Base-by-base conservation (phyloP, 768 basidiomycete genomes). In the Panellus pusillus region DNA sequence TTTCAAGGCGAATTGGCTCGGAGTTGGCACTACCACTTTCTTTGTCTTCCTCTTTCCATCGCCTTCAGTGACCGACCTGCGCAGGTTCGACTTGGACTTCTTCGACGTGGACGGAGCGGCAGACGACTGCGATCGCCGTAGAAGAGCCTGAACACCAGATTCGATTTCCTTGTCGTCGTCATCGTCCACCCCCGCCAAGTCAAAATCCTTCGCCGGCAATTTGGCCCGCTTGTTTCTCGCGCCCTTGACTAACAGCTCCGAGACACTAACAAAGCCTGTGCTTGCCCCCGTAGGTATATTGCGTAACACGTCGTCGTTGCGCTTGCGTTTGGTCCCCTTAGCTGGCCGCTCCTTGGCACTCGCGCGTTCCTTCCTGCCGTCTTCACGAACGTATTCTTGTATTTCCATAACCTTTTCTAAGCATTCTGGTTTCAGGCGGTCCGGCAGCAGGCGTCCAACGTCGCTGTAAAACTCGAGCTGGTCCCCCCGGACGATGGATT, bases 391-490 rank as follows among this genome's bases (percentile, higher is more conserved):
- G 61, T 89, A 86, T 58, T 84, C 80, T 61, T 87, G 82, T 36
- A 94, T 89, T 46, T 88, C 87, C 84, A 97, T 93, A 18, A 72
- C 75, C 71, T 86, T 87, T 70, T 95, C 90, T 31, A 92, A 69
- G 60, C 84, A 87, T 55, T 82, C 76, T 0, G 94, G 94, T 40
- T 87, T 85, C 58, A 87, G 70, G 57, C 90, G 79, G 35, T 79
- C 81, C 0, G 96, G 94, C 3, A 98, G 73, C 11, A 99, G 74
- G 0, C 93, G 88, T 53, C 86, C 82, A 46, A 96, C 91, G 66
- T 99, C 97, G n/a, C 79, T 85, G 63, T 93, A 99, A 9, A 98
- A 79, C 68, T 98, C 94, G 29, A 97, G 83, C 57, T 88, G 79
- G 49, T 90, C 86, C 20, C 93, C 93, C 50, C 86, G 84, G 44